Base-by-base conservation (phyloP, 805 yeast species). In the Candida silvatica region DNA sequence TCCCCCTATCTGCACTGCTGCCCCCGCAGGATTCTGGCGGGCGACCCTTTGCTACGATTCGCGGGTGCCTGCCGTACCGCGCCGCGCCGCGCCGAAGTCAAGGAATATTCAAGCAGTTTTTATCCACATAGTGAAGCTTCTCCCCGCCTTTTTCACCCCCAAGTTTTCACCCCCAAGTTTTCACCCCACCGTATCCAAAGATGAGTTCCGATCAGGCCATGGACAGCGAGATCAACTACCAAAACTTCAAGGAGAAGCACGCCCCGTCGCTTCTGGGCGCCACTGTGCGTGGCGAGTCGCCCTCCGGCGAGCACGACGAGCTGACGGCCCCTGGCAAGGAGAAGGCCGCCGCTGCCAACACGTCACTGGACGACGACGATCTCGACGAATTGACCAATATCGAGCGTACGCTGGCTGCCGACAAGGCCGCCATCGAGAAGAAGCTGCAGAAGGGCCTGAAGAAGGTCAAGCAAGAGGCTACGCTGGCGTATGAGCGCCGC, bases 201-300 rank as follows among this genome's bases (percentile, higher is more conserved):
- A 12, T 26, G 16, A 12, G 16, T 7, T 26, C 16, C 7, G 29
- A 26, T 12, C 8, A 12, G 16, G 8, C 30, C 9, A 70, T 70
- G 75, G 74, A 70, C 49, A 61, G 67, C 51, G 74, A 69, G 54
- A 59, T 61, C 42, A 76, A 73, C 52, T 61, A 69, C 43, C 74
- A 71, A 52, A 66, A 64, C 41, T 73, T 72, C 14, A 73, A 71
- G 45, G 64, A 58, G 45, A 58, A 63, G 34, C 41, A 52, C 25
- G 52, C 64, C 17, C 77, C 79, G 7, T 70, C 77, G 18, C 58
- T 74, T 41, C 69, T 73, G 20, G 80, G 80, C 8, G 57, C 71
- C 6, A 64, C 75, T 11, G 52, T 74, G 30, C 37, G 59, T 30
- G 46, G 47, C 39, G 44, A 49, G 7, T 39, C 39, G 16, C 46